phyloP scores from a whole-genome alignment of 768 basidiomycete species.

The Psilocybe cubensis region DNA sequence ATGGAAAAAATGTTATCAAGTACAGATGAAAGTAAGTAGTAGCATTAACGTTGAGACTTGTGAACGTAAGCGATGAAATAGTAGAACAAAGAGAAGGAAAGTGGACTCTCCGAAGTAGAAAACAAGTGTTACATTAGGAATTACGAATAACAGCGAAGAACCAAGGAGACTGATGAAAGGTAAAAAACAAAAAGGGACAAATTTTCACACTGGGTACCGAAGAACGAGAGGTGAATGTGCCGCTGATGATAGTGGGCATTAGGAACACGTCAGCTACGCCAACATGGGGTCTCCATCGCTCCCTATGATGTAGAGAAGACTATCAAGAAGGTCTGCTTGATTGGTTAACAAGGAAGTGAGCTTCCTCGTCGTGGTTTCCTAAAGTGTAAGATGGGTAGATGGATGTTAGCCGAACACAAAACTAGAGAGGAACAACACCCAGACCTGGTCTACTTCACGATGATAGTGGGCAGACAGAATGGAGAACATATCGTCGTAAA shows the following conservation, averaged over 20 bases:
- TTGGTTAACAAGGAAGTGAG: background rate
- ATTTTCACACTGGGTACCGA: background rate
- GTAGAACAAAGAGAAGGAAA: no score
- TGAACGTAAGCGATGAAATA: no score
- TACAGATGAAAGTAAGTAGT: no score
- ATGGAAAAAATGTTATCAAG: no score
- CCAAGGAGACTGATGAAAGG: background rate
- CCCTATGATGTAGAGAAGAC: background rate
- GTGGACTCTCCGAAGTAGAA: no score
- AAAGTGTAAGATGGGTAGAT: background rate
- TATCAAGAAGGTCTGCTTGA: background rate
- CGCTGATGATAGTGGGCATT: background rate
- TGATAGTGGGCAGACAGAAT: background rate
- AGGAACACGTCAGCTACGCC: background rate
- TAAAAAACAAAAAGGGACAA: no score
- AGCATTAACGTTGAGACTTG: no score
- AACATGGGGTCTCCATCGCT: background rate
- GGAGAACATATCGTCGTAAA: constrained; percentile 11
- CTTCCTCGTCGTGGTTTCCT: background rate
- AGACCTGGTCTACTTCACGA: background rate
- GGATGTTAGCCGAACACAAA: background rate
- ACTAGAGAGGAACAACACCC: background rate
- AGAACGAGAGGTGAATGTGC: background rate
- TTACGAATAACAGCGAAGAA: no score
- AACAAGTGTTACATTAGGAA: no score